Percentiles rank a stretch among this genome's conserved stretches.
phyloP scores from a whole-genome alignment of 1,139 yeast species.

The Petasospora rhodanensis region DNA sequence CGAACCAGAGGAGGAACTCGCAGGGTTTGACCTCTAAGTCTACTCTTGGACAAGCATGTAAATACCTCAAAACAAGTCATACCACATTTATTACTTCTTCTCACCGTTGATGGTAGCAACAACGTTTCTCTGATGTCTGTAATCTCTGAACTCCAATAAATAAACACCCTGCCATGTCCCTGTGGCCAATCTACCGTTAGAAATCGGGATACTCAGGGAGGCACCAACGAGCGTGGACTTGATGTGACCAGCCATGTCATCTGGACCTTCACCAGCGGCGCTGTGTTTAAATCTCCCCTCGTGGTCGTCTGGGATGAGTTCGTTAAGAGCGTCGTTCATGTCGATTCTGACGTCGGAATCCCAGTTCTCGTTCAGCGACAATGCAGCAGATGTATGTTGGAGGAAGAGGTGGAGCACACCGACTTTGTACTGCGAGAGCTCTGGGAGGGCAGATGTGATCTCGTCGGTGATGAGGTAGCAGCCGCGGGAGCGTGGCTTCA shows the following conservation, averaged over 20 bases:
- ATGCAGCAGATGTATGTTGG: slow-evolving; percentile 76
- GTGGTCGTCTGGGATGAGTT: slow-evolving; percentile 64
- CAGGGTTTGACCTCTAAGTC: slow-evolving; percentile 24
- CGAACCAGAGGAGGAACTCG: slow-evolving; percentile 48
- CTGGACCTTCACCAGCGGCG: slow-evolving; percentile 63
- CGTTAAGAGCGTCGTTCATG: slow-evolving; percentile 57
- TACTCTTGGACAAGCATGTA: no score
- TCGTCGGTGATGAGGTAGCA: slow-evolving; percentile 70
- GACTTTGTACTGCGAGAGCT: slow-evolving; percentile 51
- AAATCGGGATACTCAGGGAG: slow-evolving; percentile 60
- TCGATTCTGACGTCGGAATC: slow-evolving; percentile 75
- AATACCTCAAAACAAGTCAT: no score
- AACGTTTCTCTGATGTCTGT: slow-evolving; percentile 57
- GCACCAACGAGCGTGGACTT: slow-evolving; percentile 64
- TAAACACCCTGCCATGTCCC: slow-evolving; percentile 90
- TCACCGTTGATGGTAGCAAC: slow-evolving; percentile 73
- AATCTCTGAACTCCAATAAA: slow-evolving; percentile 65
- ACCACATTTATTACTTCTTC: slow-evolving; percentile 5
- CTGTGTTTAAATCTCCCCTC: slow-evolving; percentile 48
- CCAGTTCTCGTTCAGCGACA: slow-evolving; percentile 74
- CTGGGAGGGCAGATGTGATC: slow-evolving; percentile 50
- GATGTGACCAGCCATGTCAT: slow-evolving; percentile 82
- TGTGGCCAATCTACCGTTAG: slow-evolving; percentile 59
- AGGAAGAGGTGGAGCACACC: slow-evolving; percentile 65
- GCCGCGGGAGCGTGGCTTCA: slow-evolving; percentile 60